Evolutionary conservation across 495 filamentous ascomycete species (phyloP).

Genomic region (Talaromyces adpressus): DNA sequence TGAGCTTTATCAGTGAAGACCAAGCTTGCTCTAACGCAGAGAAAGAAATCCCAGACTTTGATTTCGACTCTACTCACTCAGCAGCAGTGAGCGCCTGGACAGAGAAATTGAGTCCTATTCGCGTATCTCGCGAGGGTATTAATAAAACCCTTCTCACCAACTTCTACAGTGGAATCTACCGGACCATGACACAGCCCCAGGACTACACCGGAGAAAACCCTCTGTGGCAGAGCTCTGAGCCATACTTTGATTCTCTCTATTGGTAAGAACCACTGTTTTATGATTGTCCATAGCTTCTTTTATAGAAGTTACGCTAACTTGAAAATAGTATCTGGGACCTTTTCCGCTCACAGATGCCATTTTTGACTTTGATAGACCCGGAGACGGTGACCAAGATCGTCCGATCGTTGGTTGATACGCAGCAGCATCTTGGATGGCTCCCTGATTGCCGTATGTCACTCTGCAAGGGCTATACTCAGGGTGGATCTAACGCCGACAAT

Average conservation of each 20-base stretch:
- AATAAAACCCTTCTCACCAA: conserved; percentile 49
- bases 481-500: conserved; percentile 70
- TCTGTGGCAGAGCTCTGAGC: conserved; percentile 59
- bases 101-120: conserved; percentile 47
- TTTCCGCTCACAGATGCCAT: conserved; percentile 58
- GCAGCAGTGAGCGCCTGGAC: conserved; percentile 40
- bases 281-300: background rate
- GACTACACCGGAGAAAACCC: conserved; percentile 73
- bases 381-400: conserved; percentile 54
- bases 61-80: conserved; percentile 34
- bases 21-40: conserved; percentile 59
- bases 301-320: background rate
- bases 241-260: conserved; percentile 50
- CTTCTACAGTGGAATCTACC: conserved; percentile 50
- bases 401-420: conserved; percentile 66
- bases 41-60: conserved; percentile 49
- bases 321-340: conserved; percentile 44
- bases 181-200: conserved; percentile 62
- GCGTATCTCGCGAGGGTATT: conserved; percentile 40
- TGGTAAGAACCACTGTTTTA: conserved; percentile 32
- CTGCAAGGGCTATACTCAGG: conserved; percentile 64
- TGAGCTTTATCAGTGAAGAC: conserved; percentile 60
- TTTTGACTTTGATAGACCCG: conserved; percentile 63
- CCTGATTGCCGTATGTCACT: conserved; percentile 63
- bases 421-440: conserved; percentile 59